These are phyloP conservation scores for Penstemon barbatus DNA, from an alignment of 257 asterid species.

Conservation along the genomic window DNA sequence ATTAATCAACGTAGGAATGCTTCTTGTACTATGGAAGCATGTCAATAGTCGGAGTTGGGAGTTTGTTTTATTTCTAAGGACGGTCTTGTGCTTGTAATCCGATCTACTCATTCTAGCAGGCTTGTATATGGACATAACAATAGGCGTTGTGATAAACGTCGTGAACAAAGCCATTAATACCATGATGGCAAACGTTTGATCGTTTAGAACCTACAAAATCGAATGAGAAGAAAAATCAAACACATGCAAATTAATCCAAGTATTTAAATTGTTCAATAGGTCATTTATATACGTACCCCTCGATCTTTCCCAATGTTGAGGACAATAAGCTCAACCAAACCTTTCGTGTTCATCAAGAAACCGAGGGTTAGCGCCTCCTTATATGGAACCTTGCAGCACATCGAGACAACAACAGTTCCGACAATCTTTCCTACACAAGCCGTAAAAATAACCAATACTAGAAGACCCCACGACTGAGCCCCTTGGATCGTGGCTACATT, in stretches of 20 bases:
- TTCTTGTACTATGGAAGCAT: constrained; percentile 38
- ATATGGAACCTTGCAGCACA: constrained; percentile 39
- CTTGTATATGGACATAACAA: constrained; percentile 44
- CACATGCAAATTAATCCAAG: neutral
- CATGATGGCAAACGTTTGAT: constrained; percentile 54
- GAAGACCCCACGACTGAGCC: constrained; percentile 57
- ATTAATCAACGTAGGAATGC: constrained; percentile 41
- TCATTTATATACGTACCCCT: constrained; percentile 30
- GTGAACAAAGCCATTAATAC: constrained; percentile 54
- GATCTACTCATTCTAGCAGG: constrained; percentile 42
- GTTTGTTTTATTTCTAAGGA: constrained; percentile 36
- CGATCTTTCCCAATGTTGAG: constrained; percentile 54
- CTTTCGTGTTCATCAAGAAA: constrained; percentile 58
- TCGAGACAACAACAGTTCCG: constrained; percentile 43
- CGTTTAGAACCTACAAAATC: constrained; percentile 50
- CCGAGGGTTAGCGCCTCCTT: constrained; percentile 53
- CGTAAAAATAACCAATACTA: constrained; percentile 42
- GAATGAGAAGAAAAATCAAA: neutral
- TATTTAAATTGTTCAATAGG: neutral
- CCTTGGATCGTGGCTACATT: constrained; percentile 52
- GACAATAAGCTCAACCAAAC: constrained; percentile 52
- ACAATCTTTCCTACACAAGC: constrained; percentile 51
- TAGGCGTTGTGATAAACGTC: constrained; percentile 51
- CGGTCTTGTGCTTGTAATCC: constrained; percentile 45
- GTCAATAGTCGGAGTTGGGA: constrained; percentile 36